phyloP scores from a whole-genome alignment of 768 basidiomycete genomes.

The Kwoniella newhampshirensis region DNA sequence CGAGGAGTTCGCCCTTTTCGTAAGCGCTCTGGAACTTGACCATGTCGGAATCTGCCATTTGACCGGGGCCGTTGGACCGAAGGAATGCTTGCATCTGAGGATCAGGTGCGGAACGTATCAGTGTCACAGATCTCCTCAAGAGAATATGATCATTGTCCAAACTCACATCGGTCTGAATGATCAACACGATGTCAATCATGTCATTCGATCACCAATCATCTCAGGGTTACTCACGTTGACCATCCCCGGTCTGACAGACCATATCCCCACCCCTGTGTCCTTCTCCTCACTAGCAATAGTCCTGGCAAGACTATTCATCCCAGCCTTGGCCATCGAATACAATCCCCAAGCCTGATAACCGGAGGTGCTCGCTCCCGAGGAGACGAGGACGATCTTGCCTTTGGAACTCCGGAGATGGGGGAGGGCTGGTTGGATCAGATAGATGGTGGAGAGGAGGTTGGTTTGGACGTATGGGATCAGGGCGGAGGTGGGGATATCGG shows the following conservation, averaged over 20 bases:
- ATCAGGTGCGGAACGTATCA: not conserved
- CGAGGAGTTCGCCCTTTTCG: conserved; percentile 68
- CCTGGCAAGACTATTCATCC: conserved; percentile 82
- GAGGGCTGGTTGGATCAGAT: conserved; percentile 65
- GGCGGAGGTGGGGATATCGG: conserved; percentile 27
- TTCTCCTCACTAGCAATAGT: conserved; percentile 83
- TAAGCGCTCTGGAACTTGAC: conserved; percentile 63
- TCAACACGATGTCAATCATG: conserved; percentile 8
- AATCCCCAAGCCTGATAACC: conserved; percentile 68
- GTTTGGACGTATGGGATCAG: conserved; percentile 62
- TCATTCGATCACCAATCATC: not conserved
- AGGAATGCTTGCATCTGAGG: conserved; percentile 54
- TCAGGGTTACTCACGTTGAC: conserved; percentile 60
- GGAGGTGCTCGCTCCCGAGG: conserved; percentile 77
- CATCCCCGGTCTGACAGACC: conserved; percentile 82
- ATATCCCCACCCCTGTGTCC: conserved; percentile 60
- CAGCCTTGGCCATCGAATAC: conserved; percentile 76
- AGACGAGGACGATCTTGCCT: conserved; percentile 70
- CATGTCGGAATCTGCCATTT: conserved; percentile 63
- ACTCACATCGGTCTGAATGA: conserved; percentile 61
- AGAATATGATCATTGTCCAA: too few species aligned
- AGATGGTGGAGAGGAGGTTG: conserved; percentile 82
- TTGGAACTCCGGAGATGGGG: conserved; percentile 66
- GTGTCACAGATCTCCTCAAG: too few species aligned
- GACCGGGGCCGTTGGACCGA: conserved; percentile 44